Percentiles rank a stretch among this genome's conserved stretches.
Evolutionary conservation across 83 land plant species (phyloP).

Genomic region (Diphasiastrum complanatum): DNA sequence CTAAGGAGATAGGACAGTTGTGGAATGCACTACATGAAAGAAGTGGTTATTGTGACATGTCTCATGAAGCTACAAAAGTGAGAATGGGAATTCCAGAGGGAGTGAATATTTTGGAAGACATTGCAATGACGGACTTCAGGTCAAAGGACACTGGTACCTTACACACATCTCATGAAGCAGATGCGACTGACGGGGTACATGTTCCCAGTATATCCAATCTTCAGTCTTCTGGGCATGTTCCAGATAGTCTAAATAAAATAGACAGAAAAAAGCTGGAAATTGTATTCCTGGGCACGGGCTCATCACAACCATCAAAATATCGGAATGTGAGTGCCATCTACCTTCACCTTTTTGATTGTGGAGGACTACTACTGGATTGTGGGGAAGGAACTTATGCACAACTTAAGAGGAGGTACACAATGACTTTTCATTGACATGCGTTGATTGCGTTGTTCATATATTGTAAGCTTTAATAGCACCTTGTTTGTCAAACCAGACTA

Average conservation of each 20-base stretch:
- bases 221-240: conserved; percentile 28
- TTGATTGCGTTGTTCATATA: too few relatives aligned
- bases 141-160: too few relatives aligned
- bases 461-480: too few relatives aligned
- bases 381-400: conserved; percentile 98
- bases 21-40: conserved; percentile 32
- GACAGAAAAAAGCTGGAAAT: conserved; percentile 87
- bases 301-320: conserved; percentile 97
- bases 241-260: conserved; percentile 59
- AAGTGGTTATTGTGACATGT: too few relatives aligned
- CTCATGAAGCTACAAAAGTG: background rate
- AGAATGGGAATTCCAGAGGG: background rate
- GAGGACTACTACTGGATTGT: conserved; percentile 88
- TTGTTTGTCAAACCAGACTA: too few relatives aligned
- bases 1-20: conserved; percentile 42
- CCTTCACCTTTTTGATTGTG: conserved; percentile 76
- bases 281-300: conserved; percentile 91
- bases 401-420: conserved; percentile 88
- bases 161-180: conserved; percentile 10
- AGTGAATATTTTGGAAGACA: too few relatives aligned
- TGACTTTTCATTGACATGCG: too few relatives aligned
- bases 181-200: background rate
- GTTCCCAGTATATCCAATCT: background rate
- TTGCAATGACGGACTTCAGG: too few relatives aligned
- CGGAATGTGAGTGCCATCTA: conserved; percentile 88